Percentiles rank a stretch among this genome's conserved stretches.
Evolutionary conservation across 768 basidiomycete species (phyloP).

Genomic region (Saitozyma podzolica): DNA sequence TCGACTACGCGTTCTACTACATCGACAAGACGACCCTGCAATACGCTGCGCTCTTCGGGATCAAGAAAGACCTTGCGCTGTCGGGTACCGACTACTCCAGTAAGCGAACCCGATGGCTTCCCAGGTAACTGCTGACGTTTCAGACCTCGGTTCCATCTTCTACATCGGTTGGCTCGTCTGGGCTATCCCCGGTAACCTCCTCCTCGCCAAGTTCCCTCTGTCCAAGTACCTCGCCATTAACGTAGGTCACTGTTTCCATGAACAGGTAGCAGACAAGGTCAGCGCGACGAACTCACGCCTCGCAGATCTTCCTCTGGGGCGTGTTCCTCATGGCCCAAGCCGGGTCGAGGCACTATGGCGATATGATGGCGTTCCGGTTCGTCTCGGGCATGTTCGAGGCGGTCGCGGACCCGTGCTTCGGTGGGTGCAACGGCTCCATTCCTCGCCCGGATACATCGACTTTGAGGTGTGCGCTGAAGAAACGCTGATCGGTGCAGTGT

Average conservation of each 20-base stretch:
- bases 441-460: background rate
- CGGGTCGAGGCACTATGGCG: constrained; percentile 49
- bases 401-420: constrained; percentile 50
- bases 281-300: background rate
- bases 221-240: constrained; percentile 42
- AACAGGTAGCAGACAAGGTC: background rate
- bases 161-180: constrained; percentile 54
- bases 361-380: constrained; percentile 53
- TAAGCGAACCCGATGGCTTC: too few species aligned
- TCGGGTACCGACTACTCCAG: constrained; percentile 51
- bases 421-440: background rate
- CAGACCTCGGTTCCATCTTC: constrained; percentile 40
- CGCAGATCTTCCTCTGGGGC: constrained; percentile 50
- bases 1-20: constrained; percentile 44
- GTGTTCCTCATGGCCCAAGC: constrained; percentile 56
- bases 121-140: too few species aligned
- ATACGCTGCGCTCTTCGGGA: constrained; percentile 47
- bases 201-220: constrained; percentile 39
- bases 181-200: constrained; percentile 57
- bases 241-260: constrained; percentile 3
- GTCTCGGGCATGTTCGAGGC: constrained; percentile 55
- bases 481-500: constrained; percentile 13
- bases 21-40: constrained; percentile 36
- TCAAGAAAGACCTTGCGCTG: constrained; percentile 53
- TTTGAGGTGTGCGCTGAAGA: constrained; percentile 3